phyloP scores from a whole-genome alignment of 1,139 yeast genomes.

The Yamadazyma kanchanaburiensis region DNA sequence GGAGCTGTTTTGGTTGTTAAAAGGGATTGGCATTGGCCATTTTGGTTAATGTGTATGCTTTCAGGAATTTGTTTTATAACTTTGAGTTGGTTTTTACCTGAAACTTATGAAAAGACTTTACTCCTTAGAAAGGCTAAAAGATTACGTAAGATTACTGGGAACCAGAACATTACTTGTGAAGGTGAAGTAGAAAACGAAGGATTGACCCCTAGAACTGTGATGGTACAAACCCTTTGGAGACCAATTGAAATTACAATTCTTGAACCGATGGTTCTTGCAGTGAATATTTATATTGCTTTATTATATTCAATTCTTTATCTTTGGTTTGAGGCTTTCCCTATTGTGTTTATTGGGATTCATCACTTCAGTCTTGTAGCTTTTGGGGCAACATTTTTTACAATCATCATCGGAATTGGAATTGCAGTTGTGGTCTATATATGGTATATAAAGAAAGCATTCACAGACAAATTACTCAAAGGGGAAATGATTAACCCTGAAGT shows the following conservation, averaged over 20 bases:
- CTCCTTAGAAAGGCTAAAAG: conserved; percentile 44
- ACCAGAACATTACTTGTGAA: conserved; percentile 32
- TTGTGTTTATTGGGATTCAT: conserved; percentile 20
- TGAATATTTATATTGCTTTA: conserved; percentile 27
- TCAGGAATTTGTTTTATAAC: conserved; percentile 29
- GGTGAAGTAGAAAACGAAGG: conserved; percentile 38
- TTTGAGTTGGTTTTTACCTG: conserved; percentile 42
- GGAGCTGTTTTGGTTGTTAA: conserved; percentile 24
- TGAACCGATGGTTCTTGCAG: conserved; percentile 31
- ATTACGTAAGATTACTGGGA: conserved; percentile 44
- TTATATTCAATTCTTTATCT: conserved; percentile 28
- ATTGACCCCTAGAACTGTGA: conserved; percentile 21
- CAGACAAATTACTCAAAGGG: conserved; percentile 25
- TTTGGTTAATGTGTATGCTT: conserved; percentile 39
- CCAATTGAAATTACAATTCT: conserved; percentile 27
- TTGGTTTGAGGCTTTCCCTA: conserved; percentile 35
- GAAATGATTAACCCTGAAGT: conserved; percentile 57
- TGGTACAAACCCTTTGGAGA: conserved; percentile 24
- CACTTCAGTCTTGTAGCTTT: conserved; percentile 26
- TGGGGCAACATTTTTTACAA: conserved; percentile 21
- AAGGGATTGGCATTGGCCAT: conserved; percentile 41
- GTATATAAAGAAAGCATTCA: conserved; percentile 14
- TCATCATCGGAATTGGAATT: conserved; percentile 16
- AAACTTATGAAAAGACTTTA: conserved; percentile 45
- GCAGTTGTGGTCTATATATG: conserved; percentile 22